phyloP scores from a whole-genome alignment of 192 early-diverging fungal genomes.

The Neocallimastix lanati region DNA sequence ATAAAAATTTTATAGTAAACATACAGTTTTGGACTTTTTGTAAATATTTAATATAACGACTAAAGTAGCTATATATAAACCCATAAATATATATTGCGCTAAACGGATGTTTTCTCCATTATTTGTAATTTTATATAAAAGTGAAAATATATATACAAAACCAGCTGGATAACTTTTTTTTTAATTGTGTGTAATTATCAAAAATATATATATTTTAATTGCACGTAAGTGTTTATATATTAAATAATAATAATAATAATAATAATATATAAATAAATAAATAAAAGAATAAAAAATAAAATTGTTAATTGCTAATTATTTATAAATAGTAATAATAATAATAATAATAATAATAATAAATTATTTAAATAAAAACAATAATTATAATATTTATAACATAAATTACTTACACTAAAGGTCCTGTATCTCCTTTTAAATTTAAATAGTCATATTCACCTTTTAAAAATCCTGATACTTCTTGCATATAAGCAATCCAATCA shows the following conservation, averaged over 20 bases:
- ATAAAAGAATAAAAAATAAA: too few species aligned
- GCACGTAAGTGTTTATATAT: too few species aligned
- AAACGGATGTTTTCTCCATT: conserved; percentile 43
- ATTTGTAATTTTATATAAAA: conserved; percentile 46
- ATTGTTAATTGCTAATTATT: too few species aligned
- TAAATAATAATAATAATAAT: too few species aligned
- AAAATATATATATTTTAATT: too few species aligned
- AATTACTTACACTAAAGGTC: conserved; percentile 60
- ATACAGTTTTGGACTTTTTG: conserved; percentile 20
- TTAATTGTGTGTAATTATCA: too few species aligned
- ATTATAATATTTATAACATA: too few species aligned
- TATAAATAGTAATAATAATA: too few species aligned
- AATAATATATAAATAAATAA: too few species aligned
- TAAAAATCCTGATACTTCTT: conserved; percentile 61
- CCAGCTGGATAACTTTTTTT: conserved; percentile 69
- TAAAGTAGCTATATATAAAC: conserved; percentile 49
- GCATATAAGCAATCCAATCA: conserved; percentile 93
- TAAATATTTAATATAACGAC: conserved; percentile 52
- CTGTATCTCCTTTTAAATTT: conserved; percentile 69
- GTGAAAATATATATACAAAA: conserved; percentile 71
- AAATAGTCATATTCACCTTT: conserved; percentile 68
- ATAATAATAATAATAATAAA: too few species aligned
- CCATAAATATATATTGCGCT: conserved; percentile 73
- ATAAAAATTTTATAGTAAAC: not conserved
- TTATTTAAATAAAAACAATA: too few species aligned